phyloP scores from a whole-genome alignment of 2,329 filamentous ascomycete species.

The Cladorrhinum sp. region DNA sequence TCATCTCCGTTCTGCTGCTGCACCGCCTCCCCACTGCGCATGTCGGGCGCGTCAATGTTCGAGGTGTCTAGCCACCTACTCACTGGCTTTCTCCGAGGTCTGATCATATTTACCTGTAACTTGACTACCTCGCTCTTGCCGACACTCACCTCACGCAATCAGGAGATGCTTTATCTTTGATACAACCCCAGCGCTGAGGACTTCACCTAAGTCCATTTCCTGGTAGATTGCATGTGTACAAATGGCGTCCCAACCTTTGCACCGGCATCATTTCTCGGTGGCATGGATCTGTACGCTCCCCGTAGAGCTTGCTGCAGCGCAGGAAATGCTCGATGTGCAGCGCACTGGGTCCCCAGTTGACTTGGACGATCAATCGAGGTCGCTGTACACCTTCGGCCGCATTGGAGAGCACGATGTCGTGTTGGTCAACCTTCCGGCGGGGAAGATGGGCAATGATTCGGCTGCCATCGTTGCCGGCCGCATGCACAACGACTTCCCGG shows the following conservation, averaged over 20 bases:
- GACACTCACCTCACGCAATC: too few relatives aligned
- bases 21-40: too few relatives aligned
- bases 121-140: too few relatives aligned
- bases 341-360: slow-evolving; percentile 9
- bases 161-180: too few relatives aligned
- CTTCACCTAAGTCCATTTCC: too few relatives aligned
- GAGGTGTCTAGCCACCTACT: too few relatives aligned
- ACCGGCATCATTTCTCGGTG: background rate
- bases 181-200: too few relatives aligned
- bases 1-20: too few relatives aligned
- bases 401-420: slow-evolving; percentile 35
- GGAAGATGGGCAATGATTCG: slow-evolving; percentile 27
- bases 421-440: slow-evolving; percentile 29
- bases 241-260: background rate
- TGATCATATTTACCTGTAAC: too few relatives aligned
- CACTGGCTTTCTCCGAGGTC: too few relatives aligned
- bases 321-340: slow-evolving; percentile 24
- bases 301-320: slow-evolving; percentile 13
- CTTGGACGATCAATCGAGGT: slow-evolving; percentile 23
- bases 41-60: too few relatives aligned
- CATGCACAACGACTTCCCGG: slow-evolving; percentile 32
- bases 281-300: slow-evolving; percentile 18
- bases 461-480: slow-evolving; percentile 31
- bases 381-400: slow-evolving; percentile 33
- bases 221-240: too few relatives aligned